Conservation (phyloP, 495 filamentous ascomycete genomes). For the Platismatia glauca region DNA sequence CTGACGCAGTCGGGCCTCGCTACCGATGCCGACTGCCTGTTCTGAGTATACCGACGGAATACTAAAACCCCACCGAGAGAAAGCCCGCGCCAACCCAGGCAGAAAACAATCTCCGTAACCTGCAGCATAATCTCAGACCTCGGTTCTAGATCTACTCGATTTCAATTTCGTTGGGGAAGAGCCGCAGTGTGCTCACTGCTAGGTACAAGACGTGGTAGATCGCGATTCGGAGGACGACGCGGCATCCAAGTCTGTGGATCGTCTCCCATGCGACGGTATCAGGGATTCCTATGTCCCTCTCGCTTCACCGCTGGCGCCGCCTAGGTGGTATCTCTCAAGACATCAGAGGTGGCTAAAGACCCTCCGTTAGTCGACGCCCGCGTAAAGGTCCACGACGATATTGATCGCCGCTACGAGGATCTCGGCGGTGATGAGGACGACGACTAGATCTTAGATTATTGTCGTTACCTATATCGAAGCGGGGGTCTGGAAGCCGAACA, state of each 20-base stretch:
- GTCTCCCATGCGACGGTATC: not conserved
- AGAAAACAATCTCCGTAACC: not conserved
- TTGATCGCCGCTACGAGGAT: conserved; percentile 92
- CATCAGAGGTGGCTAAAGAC: not conserved
- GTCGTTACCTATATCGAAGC: too few species aligned
- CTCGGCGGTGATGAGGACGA: conserved; percentile 90
- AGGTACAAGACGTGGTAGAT: not conserved
- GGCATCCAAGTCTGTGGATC: not conserved
- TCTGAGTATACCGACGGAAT: too few species aligned
- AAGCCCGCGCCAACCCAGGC: too few species aligned
- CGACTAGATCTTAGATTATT: conserved; percentile 49
- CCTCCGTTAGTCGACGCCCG: conserved; percentile 54
- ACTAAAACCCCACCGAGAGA: too few species aligned
- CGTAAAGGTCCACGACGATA: conserved; percentile 90
- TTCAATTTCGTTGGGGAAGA: too few species aligned
- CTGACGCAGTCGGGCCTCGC: not conserved
- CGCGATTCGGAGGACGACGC: not conserved
- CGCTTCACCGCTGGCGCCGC: not conserved
- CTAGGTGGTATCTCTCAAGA: not conserved
- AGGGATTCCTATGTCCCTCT: not conserved
- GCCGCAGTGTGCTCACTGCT: too few species aligned
- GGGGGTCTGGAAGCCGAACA: too few species aligned
- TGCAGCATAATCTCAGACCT: not conserved
- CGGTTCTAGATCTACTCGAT: too few species aligned
- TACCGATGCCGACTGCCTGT: not conserved